phyloP scores from a whole-genome alignment of 768 basidiomycete species.

The Xanthoconium purpureum region DNA sequence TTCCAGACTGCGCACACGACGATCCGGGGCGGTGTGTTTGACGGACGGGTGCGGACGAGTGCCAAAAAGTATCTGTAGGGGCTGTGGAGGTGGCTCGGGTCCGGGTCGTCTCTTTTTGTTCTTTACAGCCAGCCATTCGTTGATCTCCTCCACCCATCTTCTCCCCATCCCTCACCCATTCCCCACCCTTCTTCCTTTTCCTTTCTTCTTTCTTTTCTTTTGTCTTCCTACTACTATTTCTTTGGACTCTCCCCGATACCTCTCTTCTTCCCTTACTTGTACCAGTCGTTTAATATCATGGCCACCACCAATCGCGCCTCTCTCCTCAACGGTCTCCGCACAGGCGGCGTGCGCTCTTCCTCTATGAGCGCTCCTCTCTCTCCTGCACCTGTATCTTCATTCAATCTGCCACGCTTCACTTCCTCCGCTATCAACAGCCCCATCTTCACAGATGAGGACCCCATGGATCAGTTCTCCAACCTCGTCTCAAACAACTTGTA shows the following conservation, averaged over 20 bases:
- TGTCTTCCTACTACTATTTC: slow-evolving; percentile 8
- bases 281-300: slow-evolving; percentile 36
- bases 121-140: slow-evolving; percentile 1
- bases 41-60: slow-evolving; percentile 76
- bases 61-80: slow-evolving; percentile 76
- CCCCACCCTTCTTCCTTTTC: slow-evolving; percentile 6
- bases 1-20: slow-evolving; percentile 89
- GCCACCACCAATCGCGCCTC: slow-evolving; percentile 64
- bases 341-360: slow-evolving; percentile 82
- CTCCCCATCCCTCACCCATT: background rate
- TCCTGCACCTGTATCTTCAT: slow-evolving; percentile 58
- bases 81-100: slow-evolving; percentile 19
- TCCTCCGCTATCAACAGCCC: slow-evolving; percentile 45
- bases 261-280: slow-evolving; percentile 11
- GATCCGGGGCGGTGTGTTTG: slow-evolving; percentile 80
- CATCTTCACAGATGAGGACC: slow-evolving; percentile 49
- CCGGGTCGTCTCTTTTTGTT: slow-evolving; percentile 15
- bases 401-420: slow-evolving; percentile 60
- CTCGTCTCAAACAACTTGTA: slow-evolving; percentile 52
- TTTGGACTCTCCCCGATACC: background rate
- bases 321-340: slow-evolving; percentile 85
- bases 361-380: slow-evolving; percentile 62
- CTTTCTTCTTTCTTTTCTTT: slow-evolving; percentile 16
- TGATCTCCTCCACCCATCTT: slow-evolving; percentile 8
- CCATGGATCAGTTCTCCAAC: slow-evolving; percentile 60